These are phyloP conservation scores for Yueomyces sinensis DNA, from an alignment of 805 yeast species.

Conservation along the genomic window DNA sequence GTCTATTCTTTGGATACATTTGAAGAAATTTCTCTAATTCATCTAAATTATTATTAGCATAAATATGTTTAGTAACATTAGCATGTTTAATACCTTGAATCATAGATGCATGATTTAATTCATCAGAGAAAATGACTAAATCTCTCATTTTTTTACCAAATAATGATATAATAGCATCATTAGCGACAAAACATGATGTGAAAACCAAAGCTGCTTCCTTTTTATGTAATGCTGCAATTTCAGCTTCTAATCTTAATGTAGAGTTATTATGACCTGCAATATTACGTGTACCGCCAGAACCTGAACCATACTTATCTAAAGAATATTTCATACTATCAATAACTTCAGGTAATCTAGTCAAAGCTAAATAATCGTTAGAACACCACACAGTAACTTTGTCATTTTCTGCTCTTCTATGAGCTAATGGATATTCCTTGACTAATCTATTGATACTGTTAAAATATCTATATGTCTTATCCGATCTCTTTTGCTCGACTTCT, in stretches of 20 bases:
- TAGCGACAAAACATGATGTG: constrained; percentile 92
- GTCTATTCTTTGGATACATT: constrained; percentile 71
- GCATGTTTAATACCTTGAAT: constrained; percentile 91
- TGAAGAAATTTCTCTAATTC: constrained; percentile 74
- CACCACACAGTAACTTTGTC: constrained; percentile 98
- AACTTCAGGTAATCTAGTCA: constrained; percentile 73
- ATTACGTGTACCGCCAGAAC: constrained; percentile 98
- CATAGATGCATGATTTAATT: constrained; percentile 94
- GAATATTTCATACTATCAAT: constrained; percentile 65
- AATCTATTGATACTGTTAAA: constrained; percentile 95
- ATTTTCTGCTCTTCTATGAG: constrained; percentile 61
- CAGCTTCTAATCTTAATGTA: constrained; percentile 79
- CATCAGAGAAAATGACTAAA: constrained; percentile 86
- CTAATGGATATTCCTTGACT: constrained; percentile 86
- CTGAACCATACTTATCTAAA: constrained; percentile 85
- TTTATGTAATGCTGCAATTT: constrained; percentile 80
- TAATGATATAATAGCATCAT: constrained; percentile 85
- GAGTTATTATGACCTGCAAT: constrained; percentile 94
- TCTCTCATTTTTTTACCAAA: constrained; percentile 85
- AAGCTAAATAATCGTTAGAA: constrained; percentile 92
- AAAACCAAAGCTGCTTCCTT: constrained; percentile 93
- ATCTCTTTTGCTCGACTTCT: constrained; percentile 62
- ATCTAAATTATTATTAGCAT: constrained; percentile 77
- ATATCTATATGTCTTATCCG: constrained; percentile 86
- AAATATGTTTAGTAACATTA: constrained; percentile 74